Conservation (phyloP, 2,329 filamentous ascomycete genomes). For the Samsoniella hepiali region DNA sequence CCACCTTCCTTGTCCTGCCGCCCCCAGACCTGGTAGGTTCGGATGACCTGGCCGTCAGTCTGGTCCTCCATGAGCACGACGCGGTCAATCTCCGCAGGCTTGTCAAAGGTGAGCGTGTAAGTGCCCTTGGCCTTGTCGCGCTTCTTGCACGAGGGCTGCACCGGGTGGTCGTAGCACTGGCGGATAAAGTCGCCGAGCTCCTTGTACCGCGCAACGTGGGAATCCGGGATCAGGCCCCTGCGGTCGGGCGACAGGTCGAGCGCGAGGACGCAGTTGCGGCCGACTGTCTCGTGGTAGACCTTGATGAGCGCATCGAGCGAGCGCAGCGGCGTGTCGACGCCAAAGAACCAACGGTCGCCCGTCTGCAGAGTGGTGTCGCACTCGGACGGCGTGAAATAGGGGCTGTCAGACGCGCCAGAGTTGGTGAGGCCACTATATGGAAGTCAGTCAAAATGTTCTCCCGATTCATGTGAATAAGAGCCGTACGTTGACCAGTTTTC, state of each 20-base stretch:
- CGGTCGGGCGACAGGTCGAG: slow-evolving; percentile 26
- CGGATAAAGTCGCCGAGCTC: slow-evolving; percentile 26
- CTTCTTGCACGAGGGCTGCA: slow-evolving; percentile 4
- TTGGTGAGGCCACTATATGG: slow-evolving; percentile 17
- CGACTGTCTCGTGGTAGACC: slow-evolving; percentile 27
- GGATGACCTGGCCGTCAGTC: slow-evolving; percentile 26
- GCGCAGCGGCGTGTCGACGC: slow-evolving; percentile 23
- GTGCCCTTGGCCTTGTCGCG: not conserved
- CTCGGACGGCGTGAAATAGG: slow-evolving; percentile 25
- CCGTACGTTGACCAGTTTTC: slow-evolving; percentile 28
- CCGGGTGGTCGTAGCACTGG: slow-evolving; percentile 11
- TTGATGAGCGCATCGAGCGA: slow-evolving; percentile 25
- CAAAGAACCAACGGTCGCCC: slow-evolving; percentile 27
- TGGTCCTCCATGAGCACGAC: slow-evolving; percentile 29
- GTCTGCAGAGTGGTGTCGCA: slow-evolving; percentile 28
- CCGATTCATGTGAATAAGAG: not conserved
- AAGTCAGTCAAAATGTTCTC: not conserved
- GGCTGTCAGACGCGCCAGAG: slow-evolving; percentile 24
- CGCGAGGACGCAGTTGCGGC: slow-evolving; percentile 27
- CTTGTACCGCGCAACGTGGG: slow-evolving; percentile 25
- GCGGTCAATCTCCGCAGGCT: slow-evolving; percentile 24
- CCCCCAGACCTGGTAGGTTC: slow-evolving; percentile 25
- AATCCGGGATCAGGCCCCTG: slow-evolving; percentile 25
- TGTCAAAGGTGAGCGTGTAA: slow-evolving; percentile 20
- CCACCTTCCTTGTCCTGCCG: slow-evolving; percentile 21